Base-by-base conservation (phyloP, 805 yeast species). In the Candida maris region DNA sequence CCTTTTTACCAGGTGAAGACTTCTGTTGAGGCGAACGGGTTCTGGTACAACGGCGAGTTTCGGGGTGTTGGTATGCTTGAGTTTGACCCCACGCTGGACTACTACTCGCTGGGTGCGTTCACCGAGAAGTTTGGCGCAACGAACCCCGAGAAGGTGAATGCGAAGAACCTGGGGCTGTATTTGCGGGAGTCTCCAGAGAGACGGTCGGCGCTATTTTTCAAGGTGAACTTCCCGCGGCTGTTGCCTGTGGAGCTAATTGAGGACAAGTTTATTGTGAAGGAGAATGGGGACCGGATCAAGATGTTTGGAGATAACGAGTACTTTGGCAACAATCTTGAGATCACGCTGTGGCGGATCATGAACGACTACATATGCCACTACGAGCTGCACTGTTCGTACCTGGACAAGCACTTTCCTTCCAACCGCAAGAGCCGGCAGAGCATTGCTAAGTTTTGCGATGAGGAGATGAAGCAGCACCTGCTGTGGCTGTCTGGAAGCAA, bases 41-140 rank as follows among this genome's bases (percentile, higher is more conserved):
- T 69, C 44, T 63, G 57, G 49, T 52, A 56, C 34, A 44, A 49
- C 30, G 36, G 45, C 27, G 52, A 48, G 20, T 73, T 66, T 44
- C 53, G 61, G 10, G 78, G 76, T 5, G 70, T 73, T 19, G 77
- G 75, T 10, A 71, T 73, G 77, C 66, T 77, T 3, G 75, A 73
- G 42, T 70, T 56, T 44, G 77, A 74, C 46, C 77, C 79, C 1
- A 59, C 64, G 1, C 64, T 63, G 28, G 79, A 73, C 46, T 62
- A 34, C 22, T 49, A 45, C 27, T 41, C 60, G 7, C 32, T 43
- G 18, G 46, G 42, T 26, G 46, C 57, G 14, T 57, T 48, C 32
- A 24, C 23, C 8, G 51, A 51, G 12, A 50, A 49, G 26, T 51
- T 45, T 17, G 14, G 15, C 36, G 52, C 43, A 6, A 25, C 49